Base-by-base conservation (phyloP, 192 early-diverging fungal species). In the Podila verticillata region DNA sequence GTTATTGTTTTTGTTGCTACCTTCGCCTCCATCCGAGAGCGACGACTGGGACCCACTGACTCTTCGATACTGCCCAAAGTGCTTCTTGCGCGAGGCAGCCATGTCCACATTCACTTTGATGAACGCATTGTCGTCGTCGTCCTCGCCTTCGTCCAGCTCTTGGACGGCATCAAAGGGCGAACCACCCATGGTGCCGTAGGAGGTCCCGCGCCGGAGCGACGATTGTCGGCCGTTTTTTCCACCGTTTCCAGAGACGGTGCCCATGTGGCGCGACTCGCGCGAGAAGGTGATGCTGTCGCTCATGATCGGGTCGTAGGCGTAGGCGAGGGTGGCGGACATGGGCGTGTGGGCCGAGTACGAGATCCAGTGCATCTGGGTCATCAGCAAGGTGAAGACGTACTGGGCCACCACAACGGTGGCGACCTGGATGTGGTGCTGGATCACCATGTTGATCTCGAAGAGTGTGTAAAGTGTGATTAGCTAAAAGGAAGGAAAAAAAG, bases 281-380 rank as follows among this genome's bases (percentile, higher is more conserved):
- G 70, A 68, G 35, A 80, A 80, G 1, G 77, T 80, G 39, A 80
- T 80, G n/a, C 77, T 57, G 2, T 80, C 77, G 48, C 34, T 54
- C 28, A 80, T 28, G 22, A 64, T 35, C 29, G 77, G 77, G 24
- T 80, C 77, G 36, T 80, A 80, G 9, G 68, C 67, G 57, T 80
- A 80, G 30, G 54, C 59, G 5, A 80, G 66, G 2, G 65, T 59
- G 5, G 77, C 77, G n/a, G 77, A 80, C 77, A 80, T 80, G 39
- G 77, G 77, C 10, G 77, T 80, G 56, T 80, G 77, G 7, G 66
- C 63, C 3, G 77, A 80, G 28, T 80, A 80, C 9, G 61, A 58
- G 39, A 80, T 80, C 77, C 77, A 80, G 51, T 80, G 77, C 5
- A 80, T n/a, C 28, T 80, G 77, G 5, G 77, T 72, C 7, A 80